Percentiles rank a stretch among this genome's conserved stretches.
These are phyloP conservation scores for Plasmodium coatneyi DNA, from an alignment of 169 alveolate genomes.

Conservation along the genomic window DNA sequence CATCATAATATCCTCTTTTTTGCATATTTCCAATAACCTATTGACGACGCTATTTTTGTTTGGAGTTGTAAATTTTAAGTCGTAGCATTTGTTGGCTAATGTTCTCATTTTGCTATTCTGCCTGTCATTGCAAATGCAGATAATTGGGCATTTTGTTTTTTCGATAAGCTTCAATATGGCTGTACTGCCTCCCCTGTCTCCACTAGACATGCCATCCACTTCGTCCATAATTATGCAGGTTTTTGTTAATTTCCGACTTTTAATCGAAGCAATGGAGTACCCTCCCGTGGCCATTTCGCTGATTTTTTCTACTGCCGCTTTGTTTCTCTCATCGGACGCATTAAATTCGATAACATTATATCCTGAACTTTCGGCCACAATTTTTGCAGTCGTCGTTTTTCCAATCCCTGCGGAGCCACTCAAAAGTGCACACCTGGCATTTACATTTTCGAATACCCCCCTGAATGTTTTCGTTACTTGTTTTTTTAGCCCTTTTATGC, in stretches of 20 bases:
- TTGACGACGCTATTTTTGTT: constrained; percentile 84
- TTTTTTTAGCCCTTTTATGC: constrained; percentile 87
- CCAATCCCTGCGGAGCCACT: constrained; percentile 99
- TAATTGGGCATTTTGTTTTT: constrained; percentile 95
- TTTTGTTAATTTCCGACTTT: constrained; percentile 77
- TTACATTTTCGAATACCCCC: constrained; percentile 80
- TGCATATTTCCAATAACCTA: constrained; percentile 89
- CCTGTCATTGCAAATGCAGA: constrained; percentile 97
- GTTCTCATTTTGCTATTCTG: constrained; percentile 82
- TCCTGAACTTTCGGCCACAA: constrained; percentile 91
- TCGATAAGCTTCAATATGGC: constrained; percentile 95
- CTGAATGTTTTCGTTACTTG: constrained; percentile 64
- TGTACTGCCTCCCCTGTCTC: constrained; percentile 98
- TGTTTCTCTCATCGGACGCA: constrained; percentile 97
- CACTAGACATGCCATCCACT: constrained; percentile 98
- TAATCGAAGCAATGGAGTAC: constrained; percentile 72
- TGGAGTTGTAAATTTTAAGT: constrained; percentile 93
- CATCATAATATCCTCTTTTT: constrained; percentile 89
- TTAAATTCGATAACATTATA: constrained; percentile 95
- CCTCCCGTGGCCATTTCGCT: constrained; percentile 88
- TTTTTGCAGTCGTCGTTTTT: constrained; percentile 96
- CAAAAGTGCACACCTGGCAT: constrained; percentile 94
- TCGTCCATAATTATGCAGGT: constrained; percentile 96
- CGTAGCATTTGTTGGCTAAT: constrained; percentile 94
- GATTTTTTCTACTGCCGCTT: constrained; percentile 91